Percentiles rank a stretch among this genome's conserved stretches.
phyloP scores from a whole-genome alignment of 768 basidiomycete genomes.

The Sporobolomyces phaffii region DNA sequence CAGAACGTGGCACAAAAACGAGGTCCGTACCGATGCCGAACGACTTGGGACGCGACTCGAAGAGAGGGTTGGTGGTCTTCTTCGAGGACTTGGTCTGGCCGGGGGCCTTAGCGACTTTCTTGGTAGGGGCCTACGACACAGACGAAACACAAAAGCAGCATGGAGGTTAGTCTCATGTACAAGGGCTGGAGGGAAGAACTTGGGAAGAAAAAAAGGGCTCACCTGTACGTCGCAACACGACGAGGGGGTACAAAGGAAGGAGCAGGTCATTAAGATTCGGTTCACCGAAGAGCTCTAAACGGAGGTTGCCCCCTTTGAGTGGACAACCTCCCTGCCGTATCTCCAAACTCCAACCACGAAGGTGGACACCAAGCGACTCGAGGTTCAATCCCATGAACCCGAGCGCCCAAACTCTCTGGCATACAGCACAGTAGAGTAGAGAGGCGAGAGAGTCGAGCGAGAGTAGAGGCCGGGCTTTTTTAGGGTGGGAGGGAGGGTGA shows the following conservation, averaged over 20 bases:
- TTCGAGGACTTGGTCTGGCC: slow-evolving; percentile 63
- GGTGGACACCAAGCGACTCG: slow-evolving; percentile 17
- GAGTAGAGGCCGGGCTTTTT: neutral
- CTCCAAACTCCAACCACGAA: slow-evolving; percentile 22
- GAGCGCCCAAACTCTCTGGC: neutral
- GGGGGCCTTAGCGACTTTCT: slow-evolving; percentile 51
- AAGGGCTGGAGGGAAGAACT: neutral
- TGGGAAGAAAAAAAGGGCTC: neutral
- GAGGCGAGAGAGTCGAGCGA: neutral
- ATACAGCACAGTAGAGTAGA: neutral
- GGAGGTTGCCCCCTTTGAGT: neutral
- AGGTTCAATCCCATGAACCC: neutral
- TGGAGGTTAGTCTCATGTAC: neutral
- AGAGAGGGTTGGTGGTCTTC: slow-evolving; percentile 89
- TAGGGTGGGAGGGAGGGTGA: neutral
- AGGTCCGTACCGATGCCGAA: slow-evolving; percentile 77
- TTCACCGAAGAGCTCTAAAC: slow-evolving; percentile 34
- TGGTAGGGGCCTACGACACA: slow-evolving; percentile 22
- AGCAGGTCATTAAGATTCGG: slow-evolving; percentile 38
- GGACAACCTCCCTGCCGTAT: slow-evolving; percentile 9
- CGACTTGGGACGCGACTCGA: slow-evolving; percentile 82
- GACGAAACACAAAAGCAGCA: neutral
- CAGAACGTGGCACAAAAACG: neutral
- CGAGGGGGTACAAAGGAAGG: neutral
- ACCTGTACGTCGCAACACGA: slow-evolving; percentile 11